These are phyloP conservation scores for Aegilops speltoides DNA, from an alignment of 176 grass and related monocot genomes.

Conservation along the genomic window DNA sequence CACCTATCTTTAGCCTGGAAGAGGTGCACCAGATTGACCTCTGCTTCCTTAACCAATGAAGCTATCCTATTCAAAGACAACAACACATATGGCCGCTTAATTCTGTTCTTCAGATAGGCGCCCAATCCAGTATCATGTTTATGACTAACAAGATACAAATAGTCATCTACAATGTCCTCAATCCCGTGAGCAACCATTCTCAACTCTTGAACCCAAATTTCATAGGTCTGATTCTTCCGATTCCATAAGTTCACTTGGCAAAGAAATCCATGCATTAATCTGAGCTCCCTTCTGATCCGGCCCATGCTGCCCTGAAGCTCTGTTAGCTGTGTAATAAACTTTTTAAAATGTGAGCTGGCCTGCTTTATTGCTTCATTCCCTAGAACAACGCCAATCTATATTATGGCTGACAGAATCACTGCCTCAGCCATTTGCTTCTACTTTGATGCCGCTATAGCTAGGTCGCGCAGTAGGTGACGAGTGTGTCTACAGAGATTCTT, in stretches of 20 bases:
- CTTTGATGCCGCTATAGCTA: neutral
- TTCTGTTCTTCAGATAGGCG: neutral
- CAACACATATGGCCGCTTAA: neutral
- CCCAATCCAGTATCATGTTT: neutral
- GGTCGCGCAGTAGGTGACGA: neutral
- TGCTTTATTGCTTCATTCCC: neutral
- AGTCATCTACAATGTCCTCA: neutral
- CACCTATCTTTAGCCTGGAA: neutral
- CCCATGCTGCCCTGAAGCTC: neutral
- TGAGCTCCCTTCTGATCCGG: neutral
- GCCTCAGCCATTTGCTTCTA: neutral
- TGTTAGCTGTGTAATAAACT: neutral
- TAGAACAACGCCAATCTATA: neutral
- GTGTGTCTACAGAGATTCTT: neutral
- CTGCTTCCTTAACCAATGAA: neutral
- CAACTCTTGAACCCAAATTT: neutral
- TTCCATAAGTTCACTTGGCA: neutral
- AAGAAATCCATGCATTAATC: constrained; percentile 1
- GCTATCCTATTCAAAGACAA: neutral
- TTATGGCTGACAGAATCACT: neutral
- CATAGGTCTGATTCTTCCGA: neutral
- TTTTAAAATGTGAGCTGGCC: neutral
- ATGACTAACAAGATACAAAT: neutral
- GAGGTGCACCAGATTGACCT: neutral
- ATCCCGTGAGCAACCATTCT: neutral